Percentiles rank a stretch among this genome's conserved stretches.
phyloP scores from a whole-genome alignment of 2,329 filamentous ascomycete species.

The Gaeumannomyces tritici region DNA sequence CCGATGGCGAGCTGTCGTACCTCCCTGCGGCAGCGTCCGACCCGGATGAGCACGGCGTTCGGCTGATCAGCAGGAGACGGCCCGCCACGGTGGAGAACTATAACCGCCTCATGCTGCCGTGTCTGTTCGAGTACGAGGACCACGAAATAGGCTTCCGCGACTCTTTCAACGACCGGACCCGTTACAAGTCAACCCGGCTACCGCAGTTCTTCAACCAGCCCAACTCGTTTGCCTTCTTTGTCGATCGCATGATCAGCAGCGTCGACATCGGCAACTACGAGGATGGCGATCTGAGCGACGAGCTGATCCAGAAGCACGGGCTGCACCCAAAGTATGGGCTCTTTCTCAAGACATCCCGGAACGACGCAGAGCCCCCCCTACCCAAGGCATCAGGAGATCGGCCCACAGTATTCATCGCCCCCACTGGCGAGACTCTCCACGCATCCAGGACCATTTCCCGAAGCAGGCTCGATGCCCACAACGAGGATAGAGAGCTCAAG shows the following conservation, averaged over 20 bases:
- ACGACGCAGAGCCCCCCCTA: conserved; percentile 29
- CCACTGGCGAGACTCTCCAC: conserved; percentile 36
- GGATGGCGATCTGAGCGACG: conserved; percentile 40
- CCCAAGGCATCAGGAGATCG: conserved; percentile 33
- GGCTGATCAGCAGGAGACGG: conserved; percentile 30
- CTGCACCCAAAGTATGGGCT: conserved; percentile 46
- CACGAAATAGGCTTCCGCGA: conserved; percentile 52
- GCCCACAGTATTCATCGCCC: conserved; percentile 39
- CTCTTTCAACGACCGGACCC: conserved; percentile 43
- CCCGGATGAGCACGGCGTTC: conserved; percentile 42
- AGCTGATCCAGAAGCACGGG: conserved; percentile 35
- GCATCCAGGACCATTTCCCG: conserved; percentile 31
- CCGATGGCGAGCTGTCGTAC: conserved; percentile 13
- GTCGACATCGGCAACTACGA: conserved; percentile 41
- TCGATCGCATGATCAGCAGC: conserved; percentile 42
- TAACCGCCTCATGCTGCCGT: conserved; percentile 45
- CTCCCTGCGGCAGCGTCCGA: conserved; percentile 31
- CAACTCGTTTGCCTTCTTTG: conserved; percentile 42
- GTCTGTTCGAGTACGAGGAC: conserved; percentile 35
- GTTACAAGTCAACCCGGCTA: conserved; percentile 27
- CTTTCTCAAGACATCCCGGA: conserved; percentile 36
- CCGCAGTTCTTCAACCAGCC: conserved; percentile 36
- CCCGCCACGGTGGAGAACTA: conserved; percentile 28
- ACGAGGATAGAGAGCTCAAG: conserved; percentile 5
- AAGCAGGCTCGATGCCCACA: conserved; percentile 15